These are phyloP conservation scores for Schizosaccharomyces versatilis DNA, from an alignment of 1,139 yeast species.

Conservation along the genomic window DNA sequence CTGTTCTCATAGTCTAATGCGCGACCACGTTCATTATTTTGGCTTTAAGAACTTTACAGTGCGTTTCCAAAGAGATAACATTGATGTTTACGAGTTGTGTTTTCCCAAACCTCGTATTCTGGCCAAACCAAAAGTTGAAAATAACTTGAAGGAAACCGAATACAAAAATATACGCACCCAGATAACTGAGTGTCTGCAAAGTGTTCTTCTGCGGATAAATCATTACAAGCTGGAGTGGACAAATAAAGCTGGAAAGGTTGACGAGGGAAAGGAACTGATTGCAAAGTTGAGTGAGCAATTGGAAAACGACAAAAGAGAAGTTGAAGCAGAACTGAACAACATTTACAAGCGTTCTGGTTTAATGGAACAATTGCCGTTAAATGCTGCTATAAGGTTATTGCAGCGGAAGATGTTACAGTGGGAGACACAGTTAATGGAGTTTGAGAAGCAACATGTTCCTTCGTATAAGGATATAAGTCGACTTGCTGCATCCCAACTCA, in stretches of 20 bases:
- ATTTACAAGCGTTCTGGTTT: slow-evolving; percentile 38
- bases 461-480: slow-evolving; percentile 84
- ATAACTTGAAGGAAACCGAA: slow-evolving; percentile 43
- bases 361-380: slow-evolving; percentile 46
- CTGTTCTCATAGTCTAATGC: slow-evolving; percentile 61
- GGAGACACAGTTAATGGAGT: slow-evolving; percentile 70
- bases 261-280: slow-evolving; percentile 41
- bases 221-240: slow-evolving; percentile 64
- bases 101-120: slow-evolving; percentile 53
- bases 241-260: slow-evolving; percentile 39
- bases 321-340: slow-evolving; percentile 28
- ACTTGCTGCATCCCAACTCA: slow-evolving; percentile 72
- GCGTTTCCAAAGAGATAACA: slow-evolving; percentile 49
- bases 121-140: slow-evolving; percentile 55
- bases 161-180: slow-evolving; percentile 33
- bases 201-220: slow-evolving; percentile 47
- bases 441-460: slow-evolving; percentile 60
- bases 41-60: slow-evolving; percentile 64
- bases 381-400: slow-evolving; percentile 42
- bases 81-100: slow-evolving; percentile 56
- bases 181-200: slow-evolving; percentile 41
- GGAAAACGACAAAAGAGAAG: slow-evolving; percentile 28
- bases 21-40: slow-evolving; percentile 64
- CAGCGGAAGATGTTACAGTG: slow-evolving; percentile 72
- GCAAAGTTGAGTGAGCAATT: slow-evolving; percentile 36